Evolutionary conservation across 805 yeast species (phyloP).

Genomic region (Starmerella sp.): DNA sequence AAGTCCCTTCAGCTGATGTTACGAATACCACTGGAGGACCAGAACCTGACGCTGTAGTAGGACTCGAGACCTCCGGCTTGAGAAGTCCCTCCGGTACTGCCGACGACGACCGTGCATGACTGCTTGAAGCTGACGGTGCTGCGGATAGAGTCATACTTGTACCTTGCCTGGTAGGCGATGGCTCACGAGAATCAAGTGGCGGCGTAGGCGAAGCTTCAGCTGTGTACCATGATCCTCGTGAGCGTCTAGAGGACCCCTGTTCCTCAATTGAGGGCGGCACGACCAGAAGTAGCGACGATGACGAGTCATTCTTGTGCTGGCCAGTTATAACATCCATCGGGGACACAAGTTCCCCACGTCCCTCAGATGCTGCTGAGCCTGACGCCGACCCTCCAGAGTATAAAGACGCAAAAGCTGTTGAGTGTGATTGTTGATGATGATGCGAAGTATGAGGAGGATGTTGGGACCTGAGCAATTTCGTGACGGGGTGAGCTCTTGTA

Average conservation of each 20-base stretch:
- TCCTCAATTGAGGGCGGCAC: constrained; percentile 3
- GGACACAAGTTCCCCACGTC: neutral
- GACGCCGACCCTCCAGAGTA: neutral
- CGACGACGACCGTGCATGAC: neutral
- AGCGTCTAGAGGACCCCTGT: neutral
- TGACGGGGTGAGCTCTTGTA: constrained; percentile 8
- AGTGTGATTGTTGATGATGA: neutral
- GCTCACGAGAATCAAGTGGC: neutral
- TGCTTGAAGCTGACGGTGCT: neutral
- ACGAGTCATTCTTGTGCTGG: constrained; percentile 5
- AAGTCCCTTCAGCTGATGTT: neutral
- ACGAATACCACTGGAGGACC: neutral
- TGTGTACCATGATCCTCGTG: neutral
- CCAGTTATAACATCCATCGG: constrained; percentile 6
- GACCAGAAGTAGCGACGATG: constrained; percentile 12
- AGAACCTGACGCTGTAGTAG: neutral
- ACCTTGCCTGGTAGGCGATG: neutral
- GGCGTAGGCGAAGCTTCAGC: neutral
- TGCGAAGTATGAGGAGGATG: neutral
- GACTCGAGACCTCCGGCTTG: neutral
- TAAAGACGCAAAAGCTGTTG: neutral
- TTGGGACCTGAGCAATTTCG: constrained; percentile 3
- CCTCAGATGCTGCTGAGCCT: neutral
- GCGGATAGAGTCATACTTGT: neutral
- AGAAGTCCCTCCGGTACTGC: neutral